Evolutionary conservation across 345 rosid genomes (phyloP).

Genomic region (Aquilaria malaccensis): DNA sequence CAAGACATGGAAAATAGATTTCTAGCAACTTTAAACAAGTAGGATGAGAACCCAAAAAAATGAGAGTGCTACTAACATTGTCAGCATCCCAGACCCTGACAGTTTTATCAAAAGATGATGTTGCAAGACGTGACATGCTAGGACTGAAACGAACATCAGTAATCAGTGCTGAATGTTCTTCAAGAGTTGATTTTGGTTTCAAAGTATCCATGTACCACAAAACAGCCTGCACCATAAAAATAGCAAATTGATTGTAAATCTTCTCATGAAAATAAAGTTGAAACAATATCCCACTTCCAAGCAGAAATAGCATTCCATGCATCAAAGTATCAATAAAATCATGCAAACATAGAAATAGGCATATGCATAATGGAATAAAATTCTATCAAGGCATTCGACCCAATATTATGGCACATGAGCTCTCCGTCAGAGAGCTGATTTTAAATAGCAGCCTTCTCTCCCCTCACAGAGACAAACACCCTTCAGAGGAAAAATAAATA

Average conservation of each 20-base stretch:
- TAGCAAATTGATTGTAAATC: conserved; percentile 3
- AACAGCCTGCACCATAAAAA: conserved; percentile 34
- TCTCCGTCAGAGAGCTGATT: neutral
- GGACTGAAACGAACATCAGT: conserved; percentile 72
- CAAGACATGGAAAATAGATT: neutral
- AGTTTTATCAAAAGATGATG: conserved; percentile 64
- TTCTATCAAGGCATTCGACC: no score
- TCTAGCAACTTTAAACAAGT: neutral
- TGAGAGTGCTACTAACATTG: conserved; percentile 33
- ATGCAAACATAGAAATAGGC: no score
- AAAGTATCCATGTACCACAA: conserved; percentile 59
- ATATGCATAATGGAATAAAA: no score
- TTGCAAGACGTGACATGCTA: conserved; percentile 49
- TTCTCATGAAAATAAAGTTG: neutral
- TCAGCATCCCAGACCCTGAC: conserved; percentile 68
- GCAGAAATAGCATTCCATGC: no score
- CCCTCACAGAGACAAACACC: neutral
- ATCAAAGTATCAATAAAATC: no score
- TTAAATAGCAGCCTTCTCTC: conserved; percentile 1
- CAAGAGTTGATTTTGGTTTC: conserved; percentile 38
- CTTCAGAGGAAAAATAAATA: neutral
- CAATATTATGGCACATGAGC: no score
- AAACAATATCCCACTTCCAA: neutral
- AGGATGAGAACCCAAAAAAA: neutral
- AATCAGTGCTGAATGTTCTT: conserved; percentile 52